Base-by-base conservation (phyloP, 768 basidiomycete genomes). In the Amanita subjunquillea region DNA sequence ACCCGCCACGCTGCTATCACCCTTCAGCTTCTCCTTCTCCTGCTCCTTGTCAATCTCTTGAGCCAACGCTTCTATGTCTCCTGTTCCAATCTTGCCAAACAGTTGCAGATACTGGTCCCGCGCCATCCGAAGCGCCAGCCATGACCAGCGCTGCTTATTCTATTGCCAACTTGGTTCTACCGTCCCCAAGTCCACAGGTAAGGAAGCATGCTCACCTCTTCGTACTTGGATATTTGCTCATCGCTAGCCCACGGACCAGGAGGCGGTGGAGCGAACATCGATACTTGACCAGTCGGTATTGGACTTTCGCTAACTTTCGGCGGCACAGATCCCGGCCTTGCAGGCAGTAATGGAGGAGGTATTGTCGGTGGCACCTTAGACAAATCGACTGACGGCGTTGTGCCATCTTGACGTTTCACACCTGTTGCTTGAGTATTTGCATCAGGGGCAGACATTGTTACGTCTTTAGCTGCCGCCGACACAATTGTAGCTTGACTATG, bases 21-120 rank as follows among this genome's bases (percentile, higher is more conserved):
- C 68, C 54, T 67, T 70, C 56, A 68, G 61, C 38, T 50, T 60
- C 68, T 67, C 62, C 62, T 65, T 67, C 63, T 67, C 67, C 57
- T 72, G 74, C 51, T 72, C 71, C 47, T 70, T 73, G 56, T 79
- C 77, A 51, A 80, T 79, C 60, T 76, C 77, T 43, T 70, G 65
- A 6, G 66, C 66, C 36, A 80, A 73, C 15, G 72, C 58, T 46
- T 75, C 74, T 55, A 93, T 69, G 55, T 91, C 87, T 6, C 87
- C 88, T 5, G 80, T 81, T 15, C 86, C 87, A 55, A 91, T 90
- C 69, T 80, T 85, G n/a, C 82, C 77, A 57, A 92, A 91, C 58
- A 88, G 81, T 56, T 83, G 79, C 38, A 91, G 63, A 64, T 91
- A 70, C 54, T 76, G 75, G 57, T 87, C 82, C 36, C 89, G 83